Base-by-base conservation (phyloP, 768 basidiomycete genomes). In the Termitomyces sp. region DNA sequence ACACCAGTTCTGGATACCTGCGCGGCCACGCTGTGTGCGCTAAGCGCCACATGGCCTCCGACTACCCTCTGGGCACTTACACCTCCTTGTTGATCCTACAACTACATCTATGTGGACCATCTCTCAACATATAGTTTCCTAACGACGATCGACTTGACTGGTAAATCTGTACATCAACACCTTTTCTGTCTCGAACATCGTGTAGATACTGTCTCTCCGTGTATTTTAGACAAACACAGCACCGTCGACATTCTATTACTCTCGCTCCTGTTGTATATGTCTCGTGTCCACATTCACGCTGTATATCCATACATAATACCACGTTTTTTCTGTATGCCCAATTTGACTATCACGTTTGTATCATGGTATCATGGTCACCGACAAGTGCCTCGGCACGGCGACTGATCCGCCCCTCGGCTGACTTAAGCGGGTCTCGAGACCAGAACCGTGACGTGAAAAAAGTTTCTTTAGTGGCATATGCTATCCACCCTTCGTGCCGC, bases 401-500 rank as follows among this genome's bases (percentile, higher is more conserved):
- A 30, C 30, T 30, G 30, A 30, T 30, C 30, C 30, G 30, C 56
- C 9, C n/a, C 27, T 52, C 33, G 26, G 39, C 40, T 57, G 49
- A 51, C 42, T 5, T 33, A 42, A 42, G 36, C 27, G 42, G 9
- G 27, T 42, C 44, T 45, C 26, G 24, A 18, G 44, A 27, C 26
- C 14, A 18, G 14, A 33, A 32, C 22, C 32, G 49, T 50, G 49
- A 50, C 24, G 22, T 45, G 44, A 45, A 30, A 53, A 53, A 50
- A 51, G 58, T 39, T 16, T 49, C 46, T 14, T 2, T 5, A 6
- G 33, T n/a, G 32, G 40, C 51, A 52, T 52, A 65, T 66, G 61
- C 48, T 61, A 20, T 58, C 59, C 50, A 57, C 43, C 50, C 58
- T 64, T 58, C 63, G 61, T 32, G 56, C 43, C 22, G 33, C 57